A percentile compares a stretch with the other conserved stretches of the same genome.
Conservation (phyloP, 331 rosid species). For the Cydonia oblonga region DNA sequence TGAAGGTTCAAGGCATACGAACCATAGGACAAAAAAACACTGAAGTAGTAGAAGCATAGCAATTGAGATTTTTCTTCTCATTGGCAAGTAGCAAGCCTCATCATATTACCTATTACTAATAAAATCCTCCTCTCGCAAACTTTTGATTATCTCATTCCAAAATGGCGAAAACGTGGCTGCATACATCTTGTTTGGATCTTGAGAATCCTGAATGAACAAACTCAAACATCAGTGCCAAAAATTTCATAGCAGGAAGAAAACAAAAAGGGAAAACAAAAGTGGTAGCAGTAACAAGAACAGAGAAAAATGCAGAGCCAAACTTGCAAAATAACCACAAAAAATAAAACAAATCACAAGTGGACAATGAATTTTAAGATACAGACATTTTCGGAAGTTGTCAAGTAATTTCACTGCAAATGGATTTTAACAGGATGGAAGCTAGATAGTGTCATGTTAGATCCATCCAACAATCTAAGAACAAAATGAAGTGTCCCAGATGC, state of each 20-base stretch:
- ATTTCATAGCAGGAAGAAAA: constrained; percentile 1
- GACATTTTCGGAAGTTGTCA: not conserved
- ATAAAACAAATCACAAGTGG: no score
- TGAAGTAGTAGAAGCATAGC: not conserved
- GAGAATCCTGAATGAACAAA: constrained; percentile 49
- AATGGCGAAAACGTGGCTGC: constrained; percentile 88
- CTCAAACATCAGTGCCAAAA: not conserved
- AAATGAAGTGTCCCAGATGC: not conserved
- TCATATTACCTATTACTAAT: constrained; percentile 66
- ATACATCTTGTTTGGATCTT: constrained; percentile 50
- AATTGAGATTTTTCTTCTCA: not conserved
- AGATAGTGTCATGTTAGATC: not conserved
- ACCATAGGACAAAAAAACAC: constrained; percentile 5
- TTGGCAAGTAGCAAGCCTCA: constrained; percentile 14
- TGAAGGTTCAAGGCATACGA: not conserved
- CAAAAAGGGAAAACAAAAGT: not conserved
- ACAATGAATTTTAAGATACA: not conserved
- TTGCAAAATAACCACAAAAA: not conserved
- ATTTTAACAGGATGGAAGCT: not conserved
- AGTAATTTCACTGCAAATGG: not conserved
- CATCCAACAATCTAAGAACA: not conserved
- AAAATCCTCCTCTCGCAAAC: constrained; percentile 91
- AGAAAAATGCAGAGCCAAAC: not conserved
- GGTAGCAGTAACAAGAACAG: not conserved
- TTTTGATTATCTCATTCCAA: constrained; percentile 93